These are phyloP conservation scores for Selaginella tamariscina DNA, from an alignment of 75 land plant species.

Conservation along the genomic window DNA sequence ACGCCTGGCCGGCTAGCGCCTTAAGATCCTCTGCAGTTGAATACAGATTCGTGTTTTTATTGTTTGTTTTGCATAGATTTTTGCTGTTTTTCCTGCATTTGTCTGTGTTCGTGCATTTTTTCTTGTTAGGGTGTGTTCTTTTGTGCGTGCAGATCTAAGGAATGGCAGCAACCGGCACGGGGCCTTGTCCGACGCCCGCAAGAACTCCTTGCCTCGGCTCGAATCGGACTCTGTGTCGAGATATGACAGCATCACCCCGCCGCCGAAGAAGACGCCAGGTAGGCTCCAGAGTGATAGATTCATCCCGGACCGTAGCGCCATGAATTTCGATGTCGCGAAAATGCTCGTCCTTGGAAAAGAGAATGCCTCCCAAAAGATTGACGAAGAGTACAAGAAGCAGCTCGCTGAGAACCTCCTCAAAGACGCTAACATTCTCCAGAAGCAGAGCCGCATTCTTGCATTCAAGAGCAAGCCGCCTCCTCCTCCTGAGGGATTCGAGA, in stretches of 20 bases:
- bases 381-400: conserved; percentile 53
- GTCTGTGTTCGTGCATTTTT: not conserved
- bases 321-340: conserved; percentile 58
- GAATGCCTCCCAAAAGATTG: conserved; percentile 10
- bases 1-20: too few species aligned
- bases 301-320: conserved; percentile 59
- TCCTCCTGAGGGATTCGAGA: conserved; percentile 29
- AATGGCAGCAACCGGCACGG: not conserved
- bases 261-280: not conserved
- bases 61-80: not conserved
- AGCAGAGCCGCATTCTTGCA: conserved; percentile 53
- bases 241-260: too few species aligned
- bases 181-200: not conserved
- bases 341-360: conserved; percentile 40
- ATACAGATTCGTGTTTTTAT: not conserved
- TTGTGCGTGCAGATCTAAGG: not conserved
- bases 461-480: conserved; percentile 71
- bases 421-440: conserved; percentile 17
- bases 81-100: not conserved
- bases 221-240: too few species aligned
- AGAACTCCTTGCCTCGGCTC: not conserved
- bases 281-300: conserved; percentile 50
- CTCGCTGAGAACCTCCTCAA: conserved; percentile 44
- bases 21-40: not conserved
- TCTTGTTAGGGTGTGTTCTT: not conserved